These are phyloP conservation scores for Solanum medicagineum DNA, from an alignment of 257 asterid genomes.

Conservation along the genomic window DNA sequence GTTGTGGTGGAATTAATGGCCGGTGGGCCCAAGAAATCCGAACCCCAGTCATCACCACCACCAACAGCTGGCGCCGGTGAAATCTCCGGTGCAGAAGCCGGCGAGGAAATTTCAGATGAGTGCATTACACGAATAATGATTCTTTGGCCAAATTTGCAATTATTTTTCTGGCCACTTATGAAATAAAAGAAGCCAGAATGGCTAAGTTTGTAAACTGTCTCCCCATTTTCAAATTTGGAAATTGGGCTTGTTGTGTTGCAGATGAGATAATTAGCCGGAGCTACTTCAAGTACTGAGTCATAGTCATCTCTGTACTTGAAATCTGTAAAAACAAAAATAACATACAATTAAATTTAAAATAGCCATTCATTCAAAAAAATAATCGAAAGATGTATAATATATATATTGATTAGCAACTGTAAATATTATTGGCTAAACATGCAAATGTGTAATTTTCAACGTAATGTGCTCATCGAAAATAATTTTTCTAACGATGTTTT, in stretches of 20 bases:
- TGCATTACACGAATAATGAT: constrained; percentile 62
- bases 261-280: constrained; percentile 24
- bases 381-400: not conserved
- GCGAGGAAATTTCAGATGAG: constrained; percentile 17
- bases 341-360: not conserved
- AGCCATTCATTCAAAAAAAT: not conserved
- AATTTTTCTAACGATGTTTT: not conserved
- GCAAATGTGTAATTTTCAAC: not conserved
- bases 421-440: not conserved
- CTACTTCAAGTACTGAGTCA: constrained; percentile 62
- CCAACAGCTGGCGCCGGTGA: not conserved
- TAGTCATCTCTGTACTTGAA: constrained; percentile 34
- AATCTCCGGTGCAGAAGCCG: constrained; percentile 28
- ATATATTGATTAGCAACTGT: not conserved
- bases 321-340: constrained; percentile 11
- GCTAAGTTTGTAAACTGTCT: constrained; percentile 31
- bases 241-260: constrained; percentile 50
- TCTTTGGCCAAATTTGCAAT: constrained; percentile 55
- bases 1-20: constrained; percentile 7
- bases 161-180: constrained; percentile 56
- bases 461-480: not conserved
- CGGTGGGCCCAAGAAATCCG: constrained; percentile 11
- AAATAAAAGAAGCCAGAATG: constrained; percentile 51
- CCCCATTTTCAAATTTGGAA: constrained; percentile 35
- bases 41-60: constrained; percentile 1